Conservation (phyloP, 768 basidiomycete species). For the Candolleomyces eurysporus region DNA sequence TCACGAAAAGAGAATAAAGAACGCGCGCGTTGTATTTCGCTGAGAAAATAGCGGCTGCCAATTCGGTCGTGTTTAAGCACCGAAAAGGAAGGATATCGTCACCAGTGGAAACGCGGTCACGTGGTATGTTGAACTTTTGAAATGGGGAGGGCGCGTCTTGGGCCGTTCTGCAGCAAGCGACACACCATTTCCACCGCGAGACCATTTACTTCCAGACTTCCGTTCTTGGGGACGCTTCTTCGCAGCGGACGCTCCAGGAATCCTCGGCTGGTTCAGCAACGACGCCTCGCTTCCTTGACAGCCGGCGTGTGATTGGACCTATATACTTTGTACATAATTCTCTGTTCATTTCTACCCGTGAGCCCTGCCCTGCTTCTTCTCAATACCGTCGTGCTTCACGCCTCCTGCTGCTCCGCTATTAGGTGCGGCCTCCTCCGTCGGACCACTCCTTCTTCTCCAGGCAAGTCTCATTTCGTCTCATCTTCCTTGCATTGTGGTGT, state of each 20-base stretch:
- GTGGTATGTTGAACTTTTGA: slow-evolving; percentile 53
- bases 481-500: slow-evolving; percentile 14
- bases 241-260: no score
- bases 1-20: slow-evolving; percentile 9
- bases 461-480: slow-evolving; percentile 7
- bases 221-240: no score
- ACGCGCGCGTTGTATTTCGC: background rate
- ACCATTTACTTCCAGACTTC: background rate
- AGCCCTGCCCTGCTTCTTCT: no score
- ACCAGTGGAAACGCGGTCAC: slow-evolving; percentile 36
- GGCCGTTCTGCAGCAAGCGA: slow-evolving; percentile 10
- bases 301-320: slow-evolving; percentile 42
- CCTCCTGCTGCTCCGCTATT: slow-evolving; percentile 7
- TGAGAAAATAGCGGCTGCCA: background rate
- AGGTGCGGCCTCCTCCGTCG: slow-evolving; percentile 7
- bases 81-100: background rate
- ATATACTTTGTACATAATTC: slow-evolving; percentile 44
- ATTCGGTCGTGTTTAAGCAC: background rate
- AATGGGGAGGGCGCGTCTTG: slow-evolving; percentile 29
- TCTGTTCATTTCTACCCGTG: slow-evolving; percentile 3
- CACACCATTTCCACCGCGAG: slow-evolving; percentile 19
- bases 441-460: background rate
- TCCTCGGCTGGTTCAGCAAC: background rate
- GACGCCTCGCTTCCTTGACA: slow-evolving; percentile 23
- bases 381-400: no score